Evolutionary conservation across 2,329 filamentous ascomycete species (phyloP).

Genomic region (Phialophora chinensis): DNA sequence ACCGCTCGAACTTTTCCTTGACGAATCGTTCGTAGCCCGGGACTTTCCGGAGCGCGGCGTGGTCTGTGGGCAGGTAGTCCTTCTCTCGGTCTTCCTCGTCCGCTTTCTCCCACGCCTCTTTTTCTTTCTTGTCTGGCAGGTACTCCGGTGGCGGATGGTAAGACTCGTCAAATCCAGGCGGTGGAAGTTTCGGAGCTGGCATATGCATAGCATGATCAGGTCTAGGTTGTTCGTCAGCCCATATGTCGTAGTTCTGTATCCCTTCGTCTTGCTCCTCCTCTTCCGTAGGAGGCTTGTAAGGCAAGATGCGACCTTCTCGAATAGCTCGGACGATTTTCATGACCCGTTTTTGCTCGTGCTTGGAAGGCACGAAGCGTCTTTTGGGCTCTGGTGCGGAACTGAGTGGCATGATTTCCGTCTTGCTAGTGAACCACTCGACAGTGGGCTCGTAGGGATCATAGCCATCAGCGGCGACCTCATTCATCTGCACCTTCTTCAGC

Average conservation of each 20-base stretch:
- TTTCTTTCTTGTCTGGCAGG: constrained; percentile 83
- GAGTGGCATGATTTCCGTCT: constrained; percentile 90
- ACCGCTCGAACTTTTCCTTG: constrained; percentile 95
- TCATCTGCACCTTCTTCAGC: constrained; percentile 84
- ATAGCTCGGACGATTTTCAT: constrained; percentile 98
- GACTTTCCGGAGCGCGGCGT: constrained; percentile 84
- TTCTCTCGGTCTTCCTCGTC: constrained; percentile 91
- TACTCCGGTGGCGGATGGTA: constrained; percentile 97
- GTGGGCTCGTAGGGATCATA: constrained; percentile 95
- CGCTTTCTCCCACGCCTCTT: constrained; percentile 78
- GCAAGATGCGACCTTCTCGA: constrained; percentile 88
- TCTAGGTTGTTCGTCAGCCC: constrained; percentile 86
- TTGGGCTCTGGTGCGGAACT: constrained; percentile 96
- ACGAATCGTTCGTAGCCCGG: constrained; percentile 89
- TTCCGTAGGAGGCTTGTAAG: constrained; percentile 79
- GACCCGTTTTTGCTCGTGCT: constrained; percentile 92
- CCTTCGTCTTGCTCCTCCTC: constrained; percentile 75
- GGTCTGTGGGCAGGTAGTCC: constrained; percentile 83
- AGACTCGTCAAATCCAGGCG: constrained; percentile 91
- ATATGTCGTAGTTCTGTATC: constrained; percentile 81
- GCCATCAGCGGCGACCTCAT: constrained; percentile 83
- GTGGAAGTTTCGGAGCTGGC: constrained; percentile 88
- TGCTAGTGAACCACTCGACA: constrained; percentile 91
- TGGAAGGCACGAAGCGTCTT: constrained; percentile 91
- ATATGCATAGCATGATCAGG: constrained; percentile 92